Evolutionary conservation across 2,329 filamentous ascomycete species (phyloP).

Genomic region (Gaeumannomyces sp.): DNA sequence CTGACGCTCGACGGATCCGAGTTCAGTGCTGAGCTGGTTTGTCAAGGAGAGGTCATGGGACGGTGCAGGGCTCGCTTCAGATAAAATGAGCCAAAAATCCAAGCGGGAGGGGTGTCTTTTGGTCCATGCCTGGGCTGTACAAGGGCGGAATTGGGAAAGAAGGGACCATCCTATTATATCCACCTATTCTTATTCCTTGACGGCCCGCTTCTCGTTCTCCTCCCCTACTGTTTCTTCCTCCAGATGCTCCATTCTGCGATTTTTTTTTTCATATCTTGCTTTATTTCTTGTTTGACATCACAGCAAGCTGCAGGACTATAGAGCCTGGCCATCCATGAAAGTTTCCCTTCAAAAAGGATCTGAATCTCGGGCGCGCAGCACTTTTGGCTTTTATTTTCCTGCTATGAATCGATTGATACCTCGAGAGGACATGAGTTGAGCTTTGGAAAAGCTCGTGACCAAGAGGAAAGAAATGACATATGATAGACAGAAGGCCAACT

Average conservation of each 20-base stretch:
- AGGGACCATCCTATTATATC: neutral
- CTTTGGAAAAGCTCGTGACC: too few relatives aligned
- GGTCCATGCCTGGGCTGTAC: neutral
- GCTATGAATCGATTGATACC: neutral
- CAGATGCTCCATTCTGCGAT: neutral
- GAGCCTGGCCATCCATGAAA: neutral
- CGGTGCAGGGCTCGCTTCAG: slow-evolving; percentile 87
- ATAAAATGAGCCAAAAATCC: slow-evolving; percentile 29
- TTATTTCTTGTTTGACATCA: neutral
- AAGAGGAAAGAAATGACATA: neutral
- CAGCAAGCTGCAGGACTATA: neutral
- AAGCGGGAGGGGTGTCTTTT: slow-evolving; percentile 2
- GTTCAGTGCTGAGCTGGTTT: slow-evolving; percentile 97
- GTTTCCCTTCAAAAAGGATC: neutral
- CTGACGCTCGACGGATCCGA: slow-evolving; percentile 94
- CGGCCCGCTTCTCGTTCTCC: neutral
- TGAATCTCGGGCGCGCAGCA: neutral
- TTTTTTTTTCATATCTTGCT: slow-evolving; percentile 2
- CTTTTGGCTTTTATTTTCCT: neutral
- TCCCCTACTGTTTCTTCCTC: neutral
- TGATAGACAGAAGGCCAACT: neutral
- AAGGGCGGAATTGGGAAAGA: neutral
- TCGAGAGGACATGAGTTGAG: neutral
- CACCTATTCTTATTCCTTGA: neutral
- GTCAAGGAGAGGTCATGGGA: slow-evolving; percentile 98